Base-by-base conservation (phyloP, 768 basidiomycete genomes). In the Naganishia vaughanmartiniae region DNA sequence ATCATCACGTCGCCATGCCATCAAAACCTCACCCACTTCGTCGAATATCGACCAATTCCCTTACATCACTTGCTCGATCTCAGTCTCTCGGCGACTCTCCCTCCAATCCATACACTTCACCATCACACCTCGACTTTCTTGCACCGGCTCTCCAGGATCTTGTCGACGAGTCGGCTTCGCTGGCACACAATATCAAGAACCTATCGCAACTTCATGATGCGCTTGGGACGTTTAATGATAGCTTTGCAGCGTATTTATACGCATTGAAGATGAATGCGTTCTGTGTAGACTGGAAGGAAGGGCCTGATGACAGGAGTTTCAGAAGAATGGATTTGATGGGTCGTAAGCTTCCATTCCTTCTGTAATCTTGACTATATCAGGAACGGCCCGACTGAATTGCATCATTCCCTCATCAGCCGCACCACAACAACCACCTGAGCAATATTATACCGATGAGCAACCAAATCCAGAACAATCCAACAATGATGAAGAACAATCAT, bases 221-320 rank as follows among this genome's bases (percentile, higher is more conserved):
- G 24, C 84, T 97, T 65, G 86, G 87, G 17, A 88, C 87, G 5
- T 95, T 95, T 84, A 96, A 96, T 79, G 93, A 97, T 81, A 87
- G 88, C 17, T 95, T 97, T 76, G 90, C 93, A 17, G 92, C 90
- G 77, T 94, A 88, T 86, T 81, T 95, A 14, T 94, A 93, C 78
- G 87, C 89, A 28, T 89, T 94, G 87, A 89, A 91, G 78, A 95
- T 97, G 92, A 93, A 94, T 77, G 88, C 92, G 2, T 85, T 95
- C 69, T 93, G 92, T n/a, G 88, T 88, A 0, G 93, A 96, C 78
- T 96, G 92, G 92, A 87, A 87, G 0, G 89, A 93, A 85, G 92
- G 89, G 72, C 70, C 84, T 75, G 17, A 89, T 0, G 57, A 36
- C 19, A 39, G 33, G 19, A 58, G 34, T 58, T 58, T 58, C 57